A percentile compares a stretch with the other conserved stretches of the same genome.
Conservation (phyloP, 1,284 basidiomycete species). For the Sporisorium exsertum region DNA sequence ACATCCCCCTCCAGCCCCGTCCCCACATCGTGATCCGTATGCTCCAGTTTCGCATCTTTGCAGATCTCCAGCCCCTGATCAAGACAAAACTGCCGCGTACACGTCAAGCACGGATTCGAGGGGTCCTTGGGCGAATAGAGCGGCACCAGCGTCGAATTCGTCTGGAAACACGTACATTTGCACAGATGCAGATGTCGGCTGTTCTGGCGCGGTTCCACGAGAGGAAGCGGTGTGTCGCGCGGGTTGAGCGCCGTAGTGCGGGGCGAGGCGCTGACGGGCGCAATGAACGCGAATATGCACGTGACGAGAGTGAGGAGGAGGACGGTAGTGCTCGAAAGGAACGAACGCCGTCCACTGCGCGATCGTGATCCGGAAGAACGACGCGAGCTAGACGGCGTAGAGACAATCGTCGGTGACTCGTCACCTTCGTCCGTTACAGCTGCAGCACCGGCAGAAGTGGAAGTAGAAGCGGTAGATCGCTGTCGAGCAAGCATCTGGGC, state of each 20-base stretch:
- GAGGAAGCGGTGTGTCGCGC: background rate
- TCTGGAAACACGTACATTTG: slow-evolving; percentile 69
- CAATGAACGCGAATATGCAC: slow-evolving; percentile 17
- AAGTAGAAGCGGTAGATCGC: slow-evolving; percentile 1
- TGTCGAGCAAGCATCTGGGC: slow-evolving; percentile 32
- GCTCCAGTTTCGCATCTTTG: slow-evolving; percentile 62
- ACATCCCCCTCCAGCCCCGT: slow-evolving; percentile 69
- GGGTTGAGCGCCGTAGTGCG: background rate
- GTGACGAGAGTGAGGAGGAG: slow-evolving; percentile 32
- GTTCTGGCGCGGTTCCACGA: slow-evolving; percentile 8
- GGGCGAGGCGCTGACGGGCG: slow-evolving; percentile 5
- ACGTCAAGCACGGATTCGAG: slow-evolving; percentile 64
- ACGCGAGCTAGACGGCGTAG: slow-evolving; percentile 9
- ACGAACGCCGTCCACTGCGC: slow-evolving; percentile 7
- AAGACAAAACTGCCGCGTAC: slow-evolving; percentile 68
- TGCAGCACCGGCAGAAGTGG: background rate
- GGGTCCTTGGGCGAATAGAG: slow-evolving; percentile 56
- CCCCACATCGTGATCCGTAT: slow-evolving; percentile 65
- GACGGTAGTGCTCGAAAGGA: slow-evolving; percentile 22
- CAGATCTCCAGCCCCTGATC: slow-evolving; percentile 64
- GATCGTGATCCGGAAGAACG: slow-evolving; percentile 15
- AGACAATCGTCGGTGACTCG: slow-evolving; percentile 26
- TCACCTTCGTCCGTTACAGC: slow-evolving; percentile 2
- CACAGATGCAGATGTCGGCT: slow-evolving; percentile 56
- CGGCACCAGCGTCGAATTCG: slow-evolving; percentile 68